Base-by-base conservation (phyloP, 306 rosid genomes). In the Medicago lupulina region DNA sequence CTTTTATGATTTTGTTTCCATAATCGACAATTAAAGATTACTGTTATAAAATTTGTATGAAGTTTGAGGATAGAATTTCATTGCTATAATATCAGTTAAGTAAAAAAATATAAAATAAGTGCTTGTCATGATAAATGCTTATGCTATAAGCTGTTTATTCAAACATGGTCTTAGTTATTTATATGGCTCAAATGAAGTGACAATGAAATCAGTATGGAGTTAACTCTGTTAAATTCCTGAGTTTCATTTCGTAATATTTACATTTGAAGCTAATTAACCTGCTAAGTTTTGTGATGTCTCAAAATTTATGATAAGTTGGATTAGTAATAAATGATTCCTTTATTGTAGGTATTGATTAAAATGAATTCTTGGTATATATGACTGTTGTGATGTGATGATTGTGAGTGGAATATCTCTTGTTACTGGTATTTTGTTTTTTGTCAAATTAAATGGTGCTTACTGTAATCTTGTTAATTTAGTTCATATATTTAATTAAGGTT, bases 331-430 rank as follows among this genome's bases (percentile, higher is more conserved):
- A n/a, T n/a, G n/a, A 25, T 25, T 25, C 28, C 28, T 31, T 31
- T 15, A n/a, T 19, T 50, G 31, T 31, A 61, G 39, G 19, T 31
- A 36, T 61, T 61, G 6, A 61, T 31, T 31, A 34, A 61, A 34
- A 15, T 61, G 67, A 36, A 34, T 31, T 61, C 1, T 31, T 61
- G 19, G 19, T 10, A 0, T 31, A 61, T 2, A 61, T 34, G 31
- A 59, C 25, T 71, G 38, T 34, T 39, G 50, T 72, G 41, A 57
- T 31, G 47, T 71, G 41, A 65, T 31, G 47, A 31, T 5, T 38
- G 59, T 47, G 54, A 49, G 18, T 14, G 15, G 54, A 49, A 46
- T 46, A 46, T 12, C 51, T 46, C 51, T 46, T 46, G 51, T 46
- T 10, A 4, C 28, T 2, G 28, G 2, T 25, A 2, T 25, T n/a